These are phyloP conservation scores for Suillus variegatus DNA, from an alignment of 768 basidiomycete species.

Conservation along the genomic window DNA sequence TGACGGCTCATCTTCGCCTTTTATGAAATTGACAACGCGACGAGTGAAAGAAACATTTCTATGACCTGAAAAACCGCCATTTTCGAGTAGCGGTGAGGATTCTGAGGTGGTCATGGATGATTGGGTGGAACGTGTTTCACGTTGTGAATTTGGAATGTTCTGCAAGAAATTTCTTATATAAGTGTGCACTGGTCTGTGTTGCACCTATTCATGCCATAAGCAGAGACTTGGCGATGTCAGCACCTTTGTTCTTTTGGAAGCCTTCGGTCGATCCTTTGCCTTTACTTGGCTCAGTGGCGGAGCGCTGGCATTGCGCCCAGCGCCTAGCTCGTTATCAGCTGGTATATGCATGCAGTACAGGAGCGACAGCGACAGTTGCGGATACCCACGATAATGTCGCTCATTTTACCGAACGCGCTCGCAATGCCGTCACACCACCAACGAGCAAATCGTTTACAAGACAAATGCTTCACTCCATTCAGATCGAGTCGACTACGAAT, in stretches of 20 bases:
- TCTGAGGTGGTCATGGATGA: constrained; percentile 38
- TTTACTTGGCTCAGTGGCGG: too few species aligned
- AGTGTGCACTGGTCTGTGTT: too few species aligned
- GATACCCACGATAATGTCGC: constrained; percentile 16
- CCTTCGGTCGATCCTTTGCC: neutral
- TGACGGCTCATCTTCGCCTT: constrained; percentile 63
- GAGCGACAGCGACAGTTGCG: too few species aligned
- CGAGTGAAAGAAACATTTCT: constrained; percentile 24
- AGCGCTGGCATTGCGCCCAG: neutral
- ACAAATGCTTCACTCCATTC: constrained; percentile 20
- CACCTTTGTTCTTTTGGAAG: neutral
- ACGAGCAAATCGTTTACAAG: constrained; percentile 30
- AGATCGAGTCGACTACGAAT: neutral
- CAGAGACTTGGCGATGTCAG: neutral
- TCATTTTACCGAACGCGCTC: constrained; percentile 15
- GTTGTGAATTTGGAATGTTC: neutral
- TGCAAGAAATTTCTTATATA: neutral
- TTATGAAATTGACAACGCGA: constrained; percentile 38
- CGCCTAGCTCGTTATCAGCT: too few species aligned
- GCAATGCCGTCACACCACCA: constrained; percentile 26
- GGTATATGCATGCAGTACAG: too few species aligned
- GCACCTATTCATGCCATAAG: neutral
- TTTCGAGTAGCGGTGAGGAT: constrained; percentile 49
- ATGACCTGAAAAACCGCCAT: constrained; percentile 27
- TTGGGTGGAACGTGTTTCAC: neutral